These are phyloP conservation scores for Discostella stelligeroides DNA, from an alignment of 108 stramenopile genomes.

Conservation along the genomic window DNA sequence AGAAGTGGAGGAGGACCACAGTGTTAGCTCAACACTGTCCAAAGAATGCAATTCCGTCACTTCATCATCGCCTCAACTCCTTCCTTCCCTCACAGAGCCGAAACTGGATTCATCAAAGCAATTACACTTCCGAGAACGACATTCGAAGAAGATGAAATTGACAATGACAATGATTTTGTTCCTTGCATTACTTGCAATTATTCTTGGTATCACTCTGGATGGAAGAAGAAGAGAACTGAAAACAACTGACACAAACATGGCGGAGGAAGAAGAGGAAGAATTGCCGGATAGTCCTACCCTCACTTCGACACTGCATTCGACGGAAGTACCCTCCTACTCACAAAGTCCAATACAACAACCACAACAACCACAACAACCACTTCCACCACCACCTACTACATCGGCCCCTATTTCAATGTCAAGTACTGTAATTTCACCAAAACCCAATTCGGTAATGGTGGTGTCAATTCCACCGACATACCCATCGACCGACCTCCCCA, in stretches of 20 bases:
- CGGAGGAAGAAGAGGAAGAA: not conserved
- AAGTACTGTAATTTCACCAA: not conserved
- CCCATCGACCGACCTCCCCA: not conserved
- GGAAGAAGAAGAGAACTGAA: too few species aligned
- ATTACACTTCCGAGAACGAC: too few species aligned
- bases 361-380: not conserved
- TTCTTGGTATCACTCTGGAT: too few species aligned
- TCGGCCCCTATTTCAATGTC: not conserved
- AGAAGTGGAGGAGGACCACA: too few species aligned
- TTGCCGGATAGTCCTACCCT: not conserved
- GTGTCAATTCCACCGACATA: not conserved
- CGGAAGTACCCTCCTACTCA: not conserved
- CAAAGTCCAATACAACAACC: not conserved
- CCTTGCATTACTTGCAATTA: too few species aligned
- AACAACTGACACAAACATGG: too few species aligned
- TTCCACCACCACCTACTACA: not conserved
- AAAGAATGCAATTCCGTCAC: too few species aligned
- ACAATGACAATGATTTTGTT: too few species aligned
- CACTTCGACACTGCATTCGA: not conserved
- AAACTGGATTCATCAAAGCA: too few species aligned
- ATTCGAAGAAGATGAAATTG: not conserved
- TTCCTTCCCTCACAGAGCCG: too few species aligned
- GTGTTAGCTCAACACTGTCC: too few species aligned
- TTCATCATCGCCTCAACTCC: too few species aligned
- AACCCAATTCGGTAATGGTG: not conserved